These are phyloP conservation scores for Flueggea neowawraea DNA, from an alignment of 441 rosid genomes.

Conservation along the genomic window DNA sequence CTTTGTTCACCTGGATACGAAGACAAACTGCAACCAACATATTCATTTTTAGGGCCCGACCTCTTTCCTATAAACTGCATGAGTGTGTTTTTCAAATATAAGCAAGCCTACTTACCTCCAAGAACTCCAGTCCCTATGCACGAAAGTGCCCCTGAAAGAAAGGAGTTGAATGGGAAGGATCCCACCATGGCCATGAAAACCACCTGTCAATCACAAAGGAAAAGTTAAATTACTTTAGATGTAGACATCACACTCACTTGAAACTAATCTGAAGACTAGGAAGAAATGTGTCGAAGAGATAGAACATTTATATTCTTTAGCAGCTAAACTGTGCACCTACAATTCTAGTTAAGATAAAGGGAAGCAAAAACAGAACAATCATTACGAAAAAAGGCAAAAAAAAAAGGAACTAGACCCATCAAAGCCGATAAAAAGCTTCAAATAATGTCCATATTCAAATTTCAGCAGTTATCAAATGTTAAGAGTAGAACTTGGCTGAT, in stretches of 20 bases:
- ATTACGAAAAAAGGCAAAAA: too few relatives aligned
- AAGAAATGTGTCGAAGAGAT: too few relatives aligned
- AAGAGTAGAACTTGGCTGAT: too few relatives aligned
- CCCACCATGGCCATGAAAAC: constrained; percentile 93
- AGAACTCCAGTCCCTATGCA: constrained; percentile 92
- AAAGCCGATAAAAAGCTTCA: too few relatives aligned
- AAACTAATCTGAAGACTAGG: too few relatives aligned
- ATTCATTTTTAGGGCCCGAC: background rate
- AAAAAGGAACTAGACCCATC: too few relatives aligned
- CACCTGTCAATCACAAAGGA: constrained; percentile 44
- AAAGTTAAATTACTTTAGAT: constrained; percentile 1
- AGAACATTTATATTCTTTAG: too few relatives aligned
- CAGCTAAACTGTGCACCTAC: too few relatives aligned
- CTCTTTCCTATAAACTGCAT: background rate
- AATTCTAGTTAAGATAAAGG: too few relatives aligned
- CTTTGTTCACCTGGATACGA: constrained; percentile 97
- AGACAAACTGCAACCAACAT: constrained; percentile 66
- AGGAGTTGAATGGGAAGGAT: constrained; percentile 95
- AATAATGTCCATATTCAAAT: too few relatives aligned
- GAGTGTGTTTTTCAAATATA: background rate
- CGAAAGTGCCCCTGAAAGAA: constrained; percentile 92
- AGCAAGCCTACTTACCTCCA: constrained; percentile 57
- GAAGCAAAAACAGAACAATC: too few relatives aligned
- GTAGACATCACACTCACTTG: background rate
- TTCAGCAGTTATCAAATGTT: too few relatives aligned